A percentile compares a stretch with the other conserved stretches of the same genome.
Conservation (phyloP, 495 filamentous ascomycete species). For the Aspergillus haitiensis region DNA sequence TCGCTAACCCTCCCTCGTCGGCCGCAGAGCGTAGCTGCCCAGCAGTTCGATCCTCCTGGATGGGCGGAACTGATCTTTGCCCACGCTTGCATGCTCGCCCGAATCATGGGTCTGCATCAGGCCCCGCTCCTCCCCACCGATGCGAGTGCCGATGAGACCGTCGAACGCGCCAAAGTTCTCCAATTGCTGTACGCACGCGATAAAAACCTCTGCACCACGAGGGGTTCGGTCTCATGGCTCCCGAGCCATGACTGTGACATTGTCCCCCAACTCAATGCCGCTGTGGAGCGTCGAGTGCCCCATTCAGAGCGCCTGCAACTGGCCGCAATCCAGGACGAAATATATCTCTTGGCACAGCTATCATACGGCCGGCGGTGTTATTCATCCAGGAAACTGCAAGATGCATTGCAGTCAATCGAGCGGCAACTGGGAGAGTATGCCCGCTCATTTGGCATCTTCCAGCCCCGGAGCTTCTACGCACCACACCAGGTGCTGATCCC, state of each 20-base stretch:
- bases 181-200: constrained; percentile 6
- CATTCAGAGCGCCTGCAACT: constrained; percentile 4
- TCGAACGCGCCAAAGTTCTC: constrained; percentile 11
- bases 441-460: background rate
- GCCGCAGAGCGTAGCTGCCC: constrained; percentile 3
- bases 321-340: constrained; percentile 5
- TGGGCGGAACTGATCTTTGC: constrained; percentile 12
- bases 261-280: background rate
- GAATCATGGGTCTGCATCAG: constrained; percentile 1
- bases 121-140: background rate
- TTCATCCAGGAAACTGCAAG: background rate
- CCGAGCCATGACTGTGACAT: constrained; percentile 7
- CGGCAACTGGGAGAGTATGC: constrained; percentile 4
- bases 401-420: constrained; percentile 2
- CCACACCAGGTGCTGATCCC: background rate
- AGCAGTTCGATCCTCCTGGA: constrained; percentile 8
- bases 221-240: constrained; percentile 8
- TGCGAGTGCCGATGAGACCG: background rate
- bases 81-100: constrained; percentile 11
- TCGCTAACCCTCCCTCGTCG: background rate
- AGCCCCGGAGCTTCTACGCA: background rate
- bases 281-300: background rate
- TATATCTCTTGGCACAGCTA: background rate
- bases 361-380: background rate
- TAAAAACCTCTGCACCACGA: background rate